Percentiles rank a stretch among this genome's conserved stretches.
These are phyloP conservation scores for Fusarium phyllophilum DNA, from an alignment of 2,329 filamentous ascomycete species.

Conservation along the genomic window DNA sequence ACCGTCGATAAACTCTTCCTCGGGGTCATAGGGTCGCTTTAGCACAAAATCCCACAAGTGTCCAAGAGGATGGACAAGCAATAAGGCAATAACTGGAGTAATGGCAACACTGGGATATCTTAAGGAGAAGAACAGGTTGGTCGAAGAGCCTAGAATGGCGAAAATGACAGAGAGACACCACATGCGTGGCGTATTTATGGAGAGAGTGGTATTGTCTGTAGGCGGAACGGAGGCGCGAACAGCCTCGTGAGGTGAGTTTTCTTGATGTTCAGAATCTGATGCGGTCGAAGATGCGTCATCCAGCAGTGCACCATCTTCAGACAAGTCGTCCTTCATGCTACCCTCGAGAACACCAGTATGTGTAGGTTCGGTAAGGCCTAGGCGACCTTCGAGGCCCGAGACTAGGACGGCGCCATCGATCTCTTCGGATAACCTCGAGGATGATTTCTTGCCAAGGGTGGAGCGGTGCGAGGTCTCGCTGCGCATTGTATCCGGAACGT, in stretches of 20 bases:
- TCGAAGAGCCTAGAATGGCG: slow-evolving; percentile 82
- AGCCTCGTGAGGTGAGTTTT: slow-evolving; percentile 81
- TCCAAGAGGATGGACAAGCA: slow-evolving; percentile 86
- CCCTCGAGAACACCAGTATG: slow-evolving; percentile 58
- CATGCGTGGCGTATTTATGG: slow-evolving; percentile 89
- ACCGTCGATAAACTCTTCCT: slow-evolving; percentile 63
- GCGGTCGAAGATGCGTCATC: slow-evolving; percentile 54
- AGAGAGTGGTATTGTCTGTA: slow-evolving; percentile 79
- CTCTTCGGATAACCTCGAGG: slow-evolving; percentile 58
- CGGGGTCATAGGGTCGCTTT: slow-evolving; percentile 68
- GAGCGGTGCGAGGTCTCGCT: slow-evolving; percentile 50
- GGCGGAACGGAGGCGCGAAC: slow-evolving; percentile 83
- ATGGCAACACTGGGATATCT: slow-evolving; percentile 92
- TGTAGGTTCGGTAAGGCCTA: slow-evolving; percentile 60
- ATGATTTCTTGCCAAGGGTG: slow-evolving; percentile 44
- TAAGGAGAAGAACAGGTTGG: slow-evolving; percentile 88
- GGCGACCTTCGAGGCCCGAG: slow-evolving; percentile 64
- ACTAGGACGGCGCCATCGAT: slow-evolving; percentile 62
- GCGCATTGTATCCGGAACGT: slow-evolving; percentile 48
- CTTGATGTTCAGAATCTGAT: slow-evolving; percentile 63
- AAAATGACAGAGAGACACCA: slow-evolving; percentile 85
- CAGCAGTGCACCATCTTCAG: slow-evolving; percentile 50
- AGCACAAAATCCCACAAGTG: slow-evolving; percentile 80
- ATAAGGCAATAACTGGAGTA: slow-evolving; percentile 85
- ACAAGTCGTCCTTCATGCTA: slow-evolving; percentile 52